Evolutionary conservation across 2,329 filamentous ascomycete species (phyloP).

Genomic region (Fusarium sp.): DNA sequence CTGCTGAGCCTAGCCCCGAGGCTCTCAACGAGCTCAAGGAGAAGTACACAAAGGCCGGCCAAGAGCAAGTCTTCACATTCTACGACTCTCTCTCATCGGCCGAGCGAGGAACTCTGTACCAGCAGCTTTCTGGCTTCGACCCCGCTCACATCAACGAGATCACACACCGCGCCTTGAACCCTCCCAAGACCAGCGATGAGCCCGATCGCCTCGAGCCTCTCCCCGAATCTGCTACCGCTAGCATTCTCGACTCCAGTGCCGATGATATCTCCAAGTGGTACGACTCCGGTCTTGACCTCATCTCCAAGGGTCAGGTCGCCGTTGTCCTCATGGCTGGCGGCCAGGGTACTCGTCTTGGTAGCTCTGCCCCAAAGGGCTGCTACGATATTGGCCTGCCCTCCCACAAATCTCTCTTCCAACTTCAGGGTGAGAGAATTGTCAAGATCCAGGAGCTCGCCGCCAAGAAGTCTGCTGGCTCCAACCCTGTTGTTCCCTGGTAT

Average conservation of each 20-base stretch:
- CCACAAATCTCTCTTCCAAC: slow-evolving; percentile 94
- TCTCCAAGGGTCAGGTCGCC: slow-evolving; percentile 78
- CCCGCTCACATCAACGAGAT: slow-evolving; percentile 89
- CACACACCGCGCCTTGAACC: slow-evolving; percentile 82
- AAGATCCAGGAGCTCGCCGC: slow-evolving; percentile 85
- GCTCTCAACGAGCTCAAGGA: slow-evolving; percentile 76
- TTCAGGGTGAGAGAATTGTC: slow-evolving; percentile 92
- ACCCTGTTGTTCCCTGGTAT: slow-evolving; percentile 89
- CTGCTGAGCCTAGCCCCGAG: slow-evolving; percentile 68
- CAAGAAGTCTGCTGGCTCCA: slow-evolving; percentile 67
- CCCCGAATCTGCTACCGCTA: slow-evolving; percentile 85
- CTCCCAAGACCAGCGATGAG: slow-evolving; percentile 70
- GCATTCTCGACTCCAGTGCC: slow-evolving; percentile 86
- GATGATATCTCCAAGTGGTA: slow-evolving; percentile 88
- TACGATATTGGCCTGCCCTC: slow-evolving; percentile 96
- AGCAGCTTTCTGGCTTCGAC: slow-evolving; percentile 84
- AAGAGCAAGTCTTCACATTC: slow-evolving; percentile 80
- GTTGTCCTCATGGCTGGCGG: slow-evolving; percentile 98
- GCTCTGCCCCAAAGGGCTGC: slow-evolving; percentile 96
- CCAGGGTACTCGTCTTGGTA: slow-evolving; percentile 93
- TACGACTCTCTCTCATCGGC: slow-evolving; percentile 79
- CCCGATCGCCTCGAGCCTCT: slow-evolving; percentile 80
- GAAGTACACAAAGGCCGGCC: slow-evolving; percentile 80
- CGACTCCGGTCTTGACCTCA: slow-evolving; percentile 80
- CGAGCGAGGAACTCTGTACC: slow-evolving; percentile 82